Percentiles rank a stretch among this genome's conserved stretches.
These are phyloP conservation scores for Jaltomata sinuosa DNA, from an alignment of 257 asterid species.

Conservation along the genomic window DNA sequence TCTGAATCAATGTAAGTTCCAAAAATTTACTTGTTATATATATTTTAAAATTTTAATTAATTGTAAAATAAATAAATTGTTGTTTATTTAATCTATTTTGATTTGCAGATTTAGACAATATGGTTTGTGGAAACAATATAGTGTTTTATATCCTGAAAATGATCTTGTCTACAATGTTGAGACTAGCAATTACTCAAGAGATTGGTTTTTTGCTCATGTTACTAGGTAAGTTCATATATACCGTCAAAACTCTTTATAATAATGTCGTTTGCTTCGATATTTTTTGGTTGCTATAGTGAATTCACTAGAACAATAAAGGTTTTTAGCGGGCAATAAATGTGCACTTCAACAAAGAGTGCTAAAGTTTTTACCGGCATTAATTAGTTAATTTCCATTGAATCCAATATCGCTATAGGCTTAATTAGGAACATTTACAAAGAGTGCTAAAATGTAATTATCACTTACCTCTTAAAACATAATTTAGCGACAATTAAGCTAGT, in stretches of 20 bases:
- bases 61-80: background rate
- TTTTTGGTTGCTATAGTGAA: background rate
- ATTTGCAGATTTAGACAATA: slow-evolving; percentile 43
- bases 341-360: no score
- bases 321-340: no score
- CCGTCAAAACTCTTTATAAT: background rate
- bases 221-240: slow-evolving; percentile 13
- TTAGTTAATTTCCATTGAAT: no score
- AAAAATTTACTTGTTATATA: background rate
- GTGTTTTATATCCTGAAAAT: slow-evolving; percentile 19
- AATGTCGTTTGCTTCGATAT: background rate
- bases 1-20: background rate
- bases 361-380: no score
- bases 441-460: no score
- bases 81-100: background rate
- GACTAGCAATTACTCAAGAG: slow-evolving; percentile 25
- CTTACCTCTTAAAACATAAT: no score
- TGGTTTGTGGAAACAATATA: slow-evolving; percentile 53
- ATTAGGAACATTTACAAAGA: no score
- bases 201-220: slow-evolving; percentile 64
- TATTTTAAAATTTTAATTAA: background rate
- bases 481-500: no score
- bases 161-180: slow-evolving; percentile 45
- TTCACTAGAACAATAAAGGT: no score
- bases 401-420: no score